Conservation (phyloP, 345 rosid species). For the Microcos paniculata region DNA sequence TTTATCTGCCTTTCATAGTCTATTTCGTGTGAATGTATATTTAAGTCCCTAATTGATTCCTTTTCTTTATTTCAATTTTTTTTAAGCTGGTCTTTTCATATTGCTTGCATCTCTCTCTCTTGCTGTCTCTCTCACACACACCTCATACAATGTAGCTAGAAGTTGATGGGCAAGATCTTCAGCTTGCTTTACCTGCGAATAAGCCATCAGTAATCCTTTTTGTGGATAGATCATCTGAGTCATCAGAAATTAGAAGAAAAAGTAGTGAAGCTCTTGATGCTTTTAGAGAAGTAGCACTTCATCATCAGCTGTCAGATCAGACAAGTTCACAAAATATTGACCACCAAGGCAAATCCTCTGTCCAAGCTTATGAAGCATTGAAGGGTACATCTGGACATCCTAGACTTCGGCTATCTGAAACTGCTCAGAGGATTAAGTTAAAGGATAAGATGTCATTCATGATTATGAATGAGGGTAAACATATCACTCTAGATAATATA, state of each 20-base stretch:
- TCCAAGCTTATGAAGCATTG: constrained; percentile 33
- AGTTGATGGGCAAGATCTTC: constrained; percentile 45
- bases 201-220: constrained; percentile 77
- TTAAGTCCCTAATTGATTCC: constrained; percentile 1
- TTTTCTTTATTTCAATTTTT: constrained; percentile 2
- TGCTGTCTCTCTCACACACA: background rate
- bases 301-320: constrained; percentile 33
- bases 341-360: constrained; percentile 34
- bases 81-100: background rate
- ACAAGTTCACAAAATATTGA: constrained; percentile 27
- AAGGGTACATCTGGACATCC: constrained; percentile 44
- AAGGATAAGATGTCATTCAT: constrained; percentile 71
- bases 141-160: constrained; percentile 55
- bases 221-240: constrained; percentile 75
- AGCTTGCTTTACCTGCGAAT: constrained; percentile 57
- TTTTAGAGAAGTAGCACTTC: constrained; percentile 64
- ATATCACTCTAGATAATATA: constrained; percentile 45
- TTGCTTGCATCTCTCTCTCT: background rate
- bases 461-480: constrained; percentile 66
- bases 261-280: constrained; percentile 63
- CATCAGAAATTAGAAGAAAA: constrained; percentile 49
- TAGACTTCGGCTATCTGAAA: constrained; percentile 34
- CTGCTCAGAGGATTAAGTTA: constrained; percentile 42
- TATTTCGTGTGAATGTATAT: constrained; percentile 9
- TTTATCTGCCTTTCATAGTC: background rate